Evolutionary conservation across 768 basidiomycete species (phyloP), one percentile per base, ranked within the genome.

Genomic region (Hysterangium stoloniferum): DNA sequence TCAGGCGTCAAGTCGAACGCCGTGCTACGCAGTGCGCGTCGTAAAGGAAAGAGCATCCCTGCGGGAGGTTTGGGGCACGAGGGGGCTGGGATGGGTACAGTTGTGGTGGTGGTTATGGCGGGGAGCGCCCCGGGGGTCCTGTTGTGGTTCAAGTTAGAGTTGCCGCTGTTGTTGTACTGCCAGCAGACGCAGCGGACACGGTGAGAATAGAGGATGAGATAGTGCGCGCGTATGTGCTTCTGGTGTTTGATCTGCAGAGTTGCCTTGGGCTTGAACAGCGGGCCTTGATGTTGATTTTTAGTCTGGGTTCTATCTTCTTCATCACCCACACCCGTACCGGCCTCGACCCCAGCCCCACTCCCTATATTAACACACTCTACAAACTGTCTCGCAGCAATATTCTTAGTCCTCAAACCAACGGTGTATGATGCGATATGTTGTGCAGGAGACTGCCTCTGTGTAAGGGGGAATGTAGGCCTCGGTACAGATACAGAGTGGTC

Each of bases 11-110:
- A 52, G 48, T 71, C 71, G 58, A 80, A 79, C 45, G 73, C 75
- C 20, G 61, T 64, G 32, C 68, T 71, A 20, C 81, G 86, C 33
- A 89, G 67, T 28, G 72, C 73, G 12, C 71, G 68, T 53, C 80
- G 68, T 47, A 89, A 62, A 35, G 68, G 64, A 38, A 67, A 65
- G 45, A 72, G 64, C 52, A 75, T 61, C 52, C 63, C 70, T 42
- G 64, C 61, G 41, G 73, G 73, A 45, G 62, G 65, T 52, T 64
- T 58, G 32, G 62, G 60, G n/a, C 72, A 69, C 4, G 79, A 78
- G 1, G 82, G 79, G 8, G 82, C 80, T 3, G 81, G 82, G 24
- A 79, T 82, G 49, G 79, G 63, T 34, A 80, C 59, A 12, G 64
- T 62, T 2, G 63, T 59, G 22, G 68, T 66, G 32, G 74, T 68